A percentile compares a stretch with the other conserved stretches of the same genome.
phyloP scores from a whole-genome alignment of 2,329 filamentous ascomycete genomes.

The Thelonectria olida region DNA sequence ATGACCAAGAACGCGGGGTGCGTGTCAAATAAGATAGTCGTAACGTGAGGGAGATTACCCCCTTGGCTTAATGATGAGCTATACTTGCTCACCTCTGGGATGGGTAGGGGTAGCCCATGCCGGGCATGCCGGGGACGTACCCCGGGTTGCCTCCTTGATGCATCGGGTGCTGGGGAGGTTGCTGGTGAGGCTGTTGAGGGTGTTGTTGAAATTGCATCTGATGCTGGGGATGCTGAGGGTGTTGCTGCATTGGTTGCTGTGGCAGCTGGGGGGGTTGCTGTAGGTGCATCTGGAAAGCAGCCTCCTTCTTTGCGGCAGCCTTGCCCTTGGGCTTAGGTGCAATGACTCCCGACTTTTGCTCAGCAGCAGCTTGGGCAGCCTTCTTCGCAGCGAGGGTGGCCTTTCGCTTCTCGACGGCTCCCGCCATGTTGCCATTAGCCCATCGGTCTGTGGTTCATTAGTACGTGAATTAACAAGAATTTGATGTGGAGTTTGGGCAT shows the following conservation, averaged over 20 bases:
- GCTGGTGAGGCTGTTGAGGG: slow-evolving; percentile 19
- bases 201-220: slow-evolving; percentile 9
- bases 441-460: slow-evolving; percentile 59
- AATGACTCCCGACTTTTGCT: slow-evolving; percentile 47
- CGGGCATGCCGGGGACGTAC: slow-evolving; percentile 41
- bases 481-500: slow-evolving; percentile 37
- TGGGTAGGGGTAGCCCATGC: slow-evolving; percentile 37
- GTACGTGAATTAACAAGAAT: slow-evolving; percentile 24
- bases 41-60: not conserved
- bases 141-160: slow-evolving; percentile 32
- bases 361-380: slow-evolving; percentile 54
- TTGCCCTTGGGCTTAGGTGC: slow-evolving; percentile 51
- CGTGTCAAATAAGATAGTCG: not conserved
- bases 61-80: not conserved
- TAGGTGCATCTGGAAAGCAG: slow-evolving; percentile 36
- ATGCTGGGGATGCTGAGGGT: slow-evolving; percentile 23
- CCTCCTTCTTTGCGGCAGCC: slow-evolving; percentile 45
- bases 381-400: slow-evolving; percentile 69
- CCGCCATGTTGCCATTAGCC: slow-evolving; percentile 68
- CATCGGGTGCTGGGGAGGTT: slow-evolving; percentile 33
- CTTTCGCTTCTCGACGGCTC: slow-evolving; percentile 68
- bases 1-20: not conserved
- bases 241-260: slow-evolving; percentile 23
- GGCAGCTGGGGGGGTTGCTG: slow-evolving; percentile 31
- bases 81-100: not conserved